phyloP scores from a whole-genome alignment of 2,329 filamentous ascomycete genomes.

The Penicillium griseofulvum region DNA sequence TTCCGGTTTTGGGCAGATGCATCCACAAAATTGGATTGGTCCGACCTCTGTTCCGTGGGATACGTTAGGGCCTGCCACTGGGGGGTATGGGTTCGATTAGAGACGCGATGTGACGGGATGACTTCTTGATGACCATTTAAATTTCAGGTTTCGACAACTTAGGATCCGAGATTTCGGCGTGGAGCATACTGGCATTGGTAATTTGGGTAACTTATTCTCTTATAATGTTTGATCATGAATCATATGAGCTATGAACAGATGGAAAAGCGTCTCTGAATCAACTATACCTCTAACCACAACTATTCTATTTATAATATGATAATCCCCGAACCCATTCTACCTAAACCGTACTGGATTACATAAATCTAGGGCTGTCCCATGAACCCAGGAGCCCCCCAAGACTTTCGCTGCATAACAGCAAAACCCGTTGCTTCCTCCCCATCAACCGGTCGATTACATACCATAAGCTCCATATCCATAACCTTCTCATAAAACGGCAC shows the following conservation, averaged over 20 bases:
- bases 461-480: constrained; percentile 1
- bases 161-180: neutral
- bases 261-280: neutral
- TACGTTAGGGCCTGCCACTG: constrained; percentile 13
- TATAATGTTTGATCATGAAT: constrained; percentile 1
- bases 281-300: neutral
- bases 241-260: constrained; percentile 5
- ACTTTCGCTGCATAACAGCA: constrained; percentile 6
- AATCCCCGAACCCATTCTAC: no score
- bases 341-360: no score
- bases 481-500: constrained; percentile 8
- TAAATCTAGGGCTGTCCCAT: neutral
- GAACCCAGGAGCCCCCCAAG: neutral
- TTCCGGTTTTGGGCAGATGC: constrained; percentile 25
- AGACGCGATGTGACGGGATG: neutral
- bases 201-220: neutral
- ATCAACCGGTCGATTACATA: neutral
- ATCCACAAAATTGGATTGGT: constrained; percentile 36
- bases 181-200: neutral
- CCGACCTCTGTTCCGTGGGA: constrained; percentile 33
- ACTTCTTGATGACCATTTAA: neutral
- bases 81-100: constrained; percentile 15
- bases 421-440: neutral
- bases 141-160: neutral
- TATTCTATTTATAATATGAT: neutral